These are phyloP conservation scores for Eucalyptus cladocalyx DNA, from an alignment of 345 rosid genomes.

Conservation along the genomic window DNA sequence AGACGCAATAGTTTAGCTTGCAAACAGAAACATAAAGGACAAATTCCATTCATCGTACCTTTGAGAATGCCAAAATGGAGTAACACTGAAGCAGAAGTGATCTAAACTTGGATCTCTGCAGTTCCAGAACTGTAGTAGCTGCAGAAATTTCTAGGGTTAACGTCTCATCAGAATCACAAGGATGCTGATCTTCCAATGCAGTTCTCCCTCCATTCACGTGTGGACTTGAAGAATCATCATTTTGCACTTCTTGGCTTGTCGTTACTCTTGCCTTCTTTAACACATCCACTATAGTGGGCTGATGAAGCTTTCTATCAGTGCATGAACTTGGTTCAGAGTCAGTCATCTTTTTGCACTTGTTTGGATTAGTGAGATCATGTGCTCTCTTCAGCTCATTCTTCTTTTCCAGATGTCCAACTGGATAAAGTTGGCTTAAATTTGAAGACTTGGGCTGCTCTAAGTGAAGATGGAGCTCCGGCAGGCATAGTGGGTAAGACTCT, in stretches of 20 bases:
- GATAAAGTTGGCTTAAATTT: constrained; percentile 12
- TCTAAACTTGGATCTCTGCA: constrained; percentile 74
- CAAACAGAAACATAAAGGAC: neutral
- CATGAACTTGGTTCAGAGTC: constrained; percentile 20
- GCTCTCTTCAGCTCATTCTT: constrained; percentile 24
- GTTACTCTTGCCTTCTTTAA: constrained; percentile 36
- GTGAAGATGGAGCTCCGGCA: constrained; percentile 56
- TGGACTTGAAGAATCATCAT: constrained; percentile 19
- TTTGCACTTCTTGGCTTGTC: constrained; percentile 35
- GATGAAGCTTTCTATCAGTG: constrained; percentile 27
- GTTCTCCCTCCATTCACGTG: constrained; percentile 9
- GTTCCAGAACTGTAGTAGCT: constrained; percentile 33
- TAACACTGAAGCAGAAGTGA: constrained; percentile 51
- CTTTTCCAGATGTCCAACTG: constrained; percentile 14
- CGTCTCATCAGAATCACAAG: constrained; percentile 14
- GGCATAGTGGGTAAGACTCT: constrained; percentile 34
- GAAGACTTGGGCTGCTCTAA: constrained; percentile 27
- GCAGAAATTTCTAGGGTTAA: constrained; percentile 45
- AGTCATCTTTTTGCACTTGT: constrained; percentile 14
- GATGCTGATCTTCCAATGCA: constrained; percentile 11
- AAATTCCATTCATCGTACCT: constrained; percentile 22
- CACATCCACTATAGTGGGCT: constrained; percentile 51
- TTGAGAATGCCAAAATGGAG: constrained; percentile 46
- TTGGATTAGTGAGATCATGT: constrained; percentile 11
- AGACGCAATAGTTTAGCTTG: neutral